A percentile compares a stretch with the other conserved stretches of the same genome.
phyloP scores from a whole-genome alignment of 2,329 filamentous ascomycete species.

The Leptosphaerulina australis region DNA sequence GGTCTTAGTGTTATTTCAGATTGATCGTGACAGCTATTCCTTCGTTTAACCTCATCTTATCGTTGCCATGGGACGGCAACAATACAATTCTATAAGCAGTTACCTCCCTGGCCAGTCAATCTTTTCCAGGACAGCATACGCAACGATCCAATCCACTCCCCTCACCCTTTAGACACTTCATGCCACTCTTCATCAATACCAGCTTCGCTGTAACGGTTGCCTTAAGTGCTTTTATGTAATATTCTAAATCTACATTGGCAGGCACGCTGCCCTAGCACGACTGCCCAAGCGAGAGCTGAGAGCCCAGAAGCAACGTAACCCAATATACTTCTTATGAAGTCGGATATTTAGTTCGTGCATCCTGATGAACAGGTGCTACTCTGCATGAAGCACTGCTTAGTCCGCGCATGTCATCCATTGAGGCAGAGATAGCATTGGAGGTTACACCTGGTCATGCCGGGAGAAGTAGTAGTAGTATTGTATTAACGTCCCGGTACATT shows the following conservation, averaged over 20 bases:
- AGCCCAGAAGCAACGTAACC: slow-evolving; percentile 77
- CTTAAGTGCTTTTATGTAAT: slow-evolving; percentile 30
- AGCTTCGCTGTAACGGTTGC: slow-evolving; percentile 26
- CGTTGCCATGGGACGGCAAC: background rate
- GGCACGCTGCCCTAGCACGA: slow-evolving; percentile 75
- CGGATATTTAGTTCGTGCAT: slow-evolving; percentile 71
- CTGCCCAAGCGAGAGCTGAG: slow-evolving; percentile 72
- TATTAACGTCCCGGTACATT: too few species aligned
- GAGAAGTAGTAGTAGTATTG: too few species aligned
- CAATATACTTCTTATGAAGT: slow-evolving; percentile 77
- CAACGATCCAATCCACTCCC: slow-evolving; percentile 28
- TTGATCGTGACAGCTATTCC: background rate
- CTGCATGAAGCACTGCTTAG: slow-evolving; percentile 71
- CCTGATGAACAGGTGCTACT: slow-evolving; percentile 77
- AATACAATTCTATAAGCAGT: too few species aligned
- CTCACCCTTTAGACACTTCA: slow-evolving; percentile 18
- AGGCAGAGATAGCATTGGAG: slow-evolving; percentile 43
- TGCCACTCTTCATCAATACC: slow-evolving; percentile 13
- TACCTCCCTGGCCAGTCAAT: too few species aligned
- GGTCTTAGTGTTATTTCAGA: background rate
- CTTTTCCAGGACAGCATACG: slow-evolving; percentile 27
- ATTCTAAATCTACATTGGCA: slow-evolving; percentile 38
- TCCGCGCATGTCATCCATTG: slow-evolving; percentile 47
- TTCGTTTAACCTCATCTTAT: background rate
- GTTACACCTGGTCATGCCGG: too few species aligned